Evolutionary conservation across 176 grass and related monocot species (phyloP).

Genomic region (Oryza longistaminata): DNA sequence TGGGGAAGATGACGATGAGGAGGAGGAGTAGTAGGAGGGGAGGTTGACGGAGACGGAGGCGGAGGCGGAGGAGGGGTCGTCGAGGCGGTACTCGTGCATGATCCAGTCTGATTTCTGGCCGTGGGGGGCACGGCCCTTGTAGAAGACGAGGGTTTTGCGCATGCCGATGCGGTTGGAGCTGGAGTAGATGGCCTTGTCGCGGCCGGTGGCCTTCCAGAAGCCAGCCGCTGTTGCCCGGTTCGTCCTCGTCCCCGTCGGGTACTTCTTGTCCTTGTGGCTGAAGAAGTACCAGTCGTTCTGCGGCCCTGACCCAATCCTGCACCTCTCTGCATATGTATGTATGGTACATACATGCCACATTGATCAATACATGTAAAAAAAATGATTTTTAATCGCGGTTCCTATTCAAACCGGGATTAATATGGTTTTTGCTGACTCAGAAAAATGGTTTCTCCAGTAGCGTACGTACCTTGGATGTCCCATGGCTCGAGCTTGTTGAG

Average conservation of each 20-base stretch:
- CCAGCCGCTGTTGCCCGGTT: conserved; percentile 82
- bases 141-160: conserved; percentile 95
- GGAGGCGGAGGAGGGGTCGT: conserved; percentile 30
- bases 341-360: neutral
- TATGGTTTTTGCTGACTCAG: too few species aligned
- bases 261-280: conserved; percentile 98
- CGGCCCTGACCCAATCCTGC: conserved; percentile 64
- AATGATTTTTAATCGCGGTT: too few species aligned
- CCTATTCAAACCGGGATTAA: too few species aligned
- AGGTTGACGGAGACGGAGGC: neutral
- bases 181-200: conserved; percentile 79
- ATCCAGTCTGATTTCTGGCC: conserved; percentile 92
- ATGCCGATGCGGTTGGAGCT: conserved; percentile 64
- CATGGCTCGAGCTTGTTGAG: conserved; percentile 97
- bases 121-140: conserved; percentile 80
- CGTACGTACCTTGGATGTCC: conserved; percentile 84
- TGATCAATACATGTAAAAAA: neutral
- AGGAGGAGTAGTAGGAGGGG: conserved; percentile 9
- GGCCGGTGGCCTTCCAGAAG: conserved; percentile 92
- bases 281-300: conserved; percentile 97
- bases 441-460: too few species aligned
- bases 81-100: conserved; percentile 94
- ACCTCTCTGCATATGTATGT: conserved; percentile 48
- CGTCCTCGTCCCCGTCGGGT: conserved; percentile 84
- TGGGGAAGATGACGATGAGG: conserved; percentile 21